Evolutionary conservation across 345 rosid species (phyloP).

Genomic region (Pseudoturritis turrita): DNA sequence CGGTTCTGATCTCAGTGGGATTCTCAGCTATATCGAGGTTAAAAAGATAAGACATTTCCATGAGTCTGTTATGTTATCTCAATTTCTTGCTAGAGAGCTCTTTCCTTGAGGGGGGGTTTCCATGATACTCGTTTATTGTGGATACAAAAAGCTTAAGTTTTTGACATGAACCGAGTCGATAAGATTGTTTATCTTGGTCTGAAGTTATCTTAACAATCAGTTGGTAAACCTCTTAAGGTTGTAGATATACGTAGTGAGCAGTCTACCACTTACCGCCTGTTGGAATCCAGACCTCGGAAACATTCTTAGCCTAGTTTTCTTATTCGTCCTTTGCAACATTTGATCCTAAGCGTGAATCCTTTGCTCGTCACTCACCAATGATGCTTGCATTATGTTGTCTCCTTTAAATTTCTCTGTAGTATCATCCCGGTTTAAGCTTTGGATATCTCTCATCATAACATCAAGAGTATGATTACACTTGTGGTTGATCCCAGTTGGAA

Average conservation of each 20-base stretch:
- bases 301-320: not conserved
- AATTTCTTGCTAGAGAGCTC: not conserved
- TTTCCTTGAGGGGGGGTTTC: not conserved
- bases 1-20: conserved; percentile 45
- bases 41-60: not conserved
- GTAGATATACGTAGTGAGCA: not conserved
- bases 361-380: not conserved
- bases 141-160: not conserved
- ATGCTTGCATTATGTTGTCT: not conserved
- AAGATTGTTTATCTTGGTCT: not conserved
- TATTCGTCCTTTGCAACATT: not conserved
- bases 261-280: not conserved
- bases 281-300: not conserved
- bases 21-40: conserved; percentile 60
- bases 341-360: not conserved
- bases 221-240: not conserved
- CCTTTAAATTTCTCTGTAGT: not conserved
- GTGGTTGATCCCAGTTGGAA: not conserved
- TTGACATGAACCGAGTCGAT: not conserved
- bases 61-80: not conserved
- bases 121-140: not conserved
- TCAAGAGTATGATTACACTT: not conserved
- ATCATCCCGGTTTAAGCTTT: not conserved
- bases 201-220: not conserved
- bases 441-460: not conserved